These are phyloP conservation scores for Phaffia rhodozyma DNA, from an alignment of 1,284 basidiomycete species.

Conservation along the genomic window DNA sequence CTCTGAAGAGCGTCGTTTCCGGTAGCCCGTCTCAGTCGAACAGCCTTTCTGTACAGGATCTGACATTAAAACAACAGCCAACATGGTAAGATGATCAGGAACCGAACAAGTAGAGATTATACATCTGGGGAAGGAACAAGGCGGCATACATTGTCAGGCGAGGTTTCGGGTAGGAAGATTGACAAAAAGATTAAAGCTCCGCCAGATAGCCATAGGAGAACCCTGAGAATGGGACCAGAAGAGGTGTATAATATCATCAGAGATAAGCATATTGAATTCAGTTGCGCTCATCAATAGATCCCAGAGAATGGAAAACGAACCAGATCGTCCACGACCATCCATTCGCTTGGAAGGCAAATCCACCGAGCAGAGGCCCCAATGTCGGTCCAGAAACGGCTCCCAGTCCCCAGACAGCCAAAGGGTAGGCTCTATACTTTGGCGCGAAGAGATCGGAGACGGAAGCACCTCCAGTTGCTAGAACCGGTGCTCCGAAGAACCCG, in stretches of 20 bases:
- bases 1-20: conserved; percentile 31
- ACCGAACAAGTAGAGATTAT: background rate
- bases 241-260: background rate
- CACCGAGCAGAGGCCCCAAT: background rate
- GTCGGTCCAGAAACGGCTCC: conserved; percentile 27
- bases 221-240: background rate
- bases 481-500: conserved; percentile 31
- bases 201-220: conserved; percentile 6
- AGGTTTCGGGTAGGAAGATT: conserved; percentile 9
- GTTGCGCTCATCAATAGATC: background rate
- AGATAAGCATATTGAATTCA: background rate
- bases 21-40: conserved; percentile 31
- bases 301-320: background rate
- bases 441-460: conserved; percentile 26
- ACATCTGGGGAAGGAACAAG: conserved; percentile 13
- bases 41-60: conserved; percentile 33
- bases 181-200: background rate
- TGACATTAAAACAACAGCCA: conserved; percentile 26
- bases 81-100: background rate
- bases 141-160: background rate
- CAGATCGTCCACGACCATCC: conserved; percentile 7
- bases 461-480: conserved; percentile 30
- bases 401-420: conserved; percentile 26
- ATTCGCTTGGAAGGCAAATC: background rate
- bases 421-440: conserved; percentile 24